A percentile compares a stretch with the other conserved stretches of the same genome.
These are phyloP conservation scores for Salix suchowensis DNA, from an alignment of 345 rosid species.

Conservation along the genomic window DNA sequence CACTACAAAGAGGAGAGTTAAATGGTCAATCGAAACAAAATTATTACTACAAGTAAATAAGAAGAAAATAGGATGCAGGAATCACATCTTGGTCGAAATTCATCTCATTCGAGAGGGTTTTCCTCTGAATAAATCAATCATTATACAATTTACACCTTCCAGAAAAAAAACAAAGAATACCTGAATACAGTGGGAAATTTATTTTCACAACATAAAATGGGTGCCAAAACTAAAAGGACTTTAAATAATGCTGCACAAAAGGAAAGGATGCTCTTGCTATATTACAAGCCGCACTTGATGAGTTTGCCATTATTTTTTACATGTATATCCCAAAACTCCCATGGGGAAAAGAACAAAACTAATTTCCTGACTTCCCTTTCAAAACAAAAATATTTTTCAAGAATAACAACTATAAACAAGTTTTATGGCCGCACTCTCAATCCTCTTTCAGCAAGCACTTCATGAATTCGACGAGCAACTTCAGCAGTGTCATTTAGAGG, in stretches of 20 bases:
- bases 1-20: too few relatives aligned
- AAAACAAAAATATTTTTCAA: conserved; percentile 7
- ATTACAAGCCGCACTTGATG: conserved; percentile 29
- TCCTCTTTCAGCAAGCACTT: conserved; percentile 73
- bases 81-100: not conserved
- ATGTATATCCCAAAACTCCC: conserved; percentile 12
- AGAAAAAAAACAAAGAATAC: not conserved
- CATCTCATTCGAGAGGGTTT: not conserved
- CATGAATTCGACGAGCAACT: conserved; percentile 66
- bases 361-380: not conserved
- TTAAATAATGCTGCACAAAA: not conserved
- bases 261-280: conserved; percentile 19
- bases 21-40: not conserved
- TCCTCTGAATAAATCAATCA: not conserved
- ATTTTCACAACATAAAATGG: not conserved
- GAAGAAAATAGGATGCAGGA: not conserved
- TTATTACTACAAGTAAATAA: not conserved
- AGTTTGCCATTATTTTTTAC: conserved; percentile 28
- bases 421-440: conserved; percentile 62
- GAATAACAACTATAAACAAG: conserved; percentile 19
- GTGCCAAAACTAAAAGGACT: not conserved
- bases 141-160: not conserved
- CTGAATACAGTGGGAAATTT: not conserved
- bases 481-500: conserved; percentile 86
- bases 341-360: conserved; percentile 7